Conservation (phyloP, 2,329 filamentous ascomycete genomes). For the Penicillium janthinellum region DNA sequence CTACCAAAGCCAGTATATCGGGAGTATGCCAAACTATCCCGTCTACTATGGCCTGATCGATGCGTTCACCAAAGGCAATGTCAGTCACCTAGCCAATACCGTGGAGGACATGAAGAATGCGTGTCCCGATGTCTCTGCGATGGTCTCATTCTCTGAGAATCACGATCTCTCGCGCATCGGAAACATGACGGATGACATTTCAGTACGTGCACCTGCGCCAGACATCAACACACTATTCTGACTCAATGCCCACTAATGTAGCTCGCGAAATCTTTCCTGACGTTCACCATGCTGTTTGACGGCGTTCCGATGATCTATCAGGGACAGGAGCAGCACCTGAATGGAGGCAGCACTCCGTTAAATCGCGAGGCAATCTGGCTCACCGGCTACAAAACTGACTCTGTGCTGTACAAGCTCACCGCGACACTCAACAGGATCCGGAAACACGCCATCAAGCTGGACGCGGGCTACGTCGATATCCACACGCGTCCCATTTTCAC, state of each 20-base stretch:
- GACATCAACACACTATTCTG: constrained; percentile 1
- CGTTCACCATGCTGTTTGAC: constrained; percentile 61
- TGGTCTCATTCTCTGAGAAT: constrained; percentile 61
- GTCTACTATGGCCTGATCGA: constrained; percentile 36
- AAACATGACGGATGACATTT: constrained; percentile 54
- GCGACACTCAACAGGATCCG: constrained; percentile 47
- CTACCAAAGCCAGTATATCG: constrained; percentile 46
- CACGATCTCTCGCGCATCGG: constrained; percentile 61
- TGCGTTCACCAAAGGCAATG: constrained; percentile 36
- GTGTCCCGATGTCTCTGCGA: constrained; percentile 47
- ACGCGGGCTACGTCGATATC: constrained; percentile 42
- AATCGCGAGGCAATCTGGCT: constrained; percentile 59
- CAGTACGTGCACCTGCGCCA: constrained; percentile 29
- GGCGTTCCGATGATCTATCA: constrained; percentile 51
- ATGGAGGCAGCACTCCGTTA: constrained; percentile 50
- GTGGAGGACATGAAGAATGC: constrained; percentile 27
- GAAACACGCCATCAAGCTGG: constrained; percentile 41
- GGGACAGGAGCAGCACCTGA: constrained; percentile 61
- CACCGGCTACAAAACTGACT: constrained; percentile 40
- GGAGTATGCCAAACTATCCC: constrained; percentile 51
- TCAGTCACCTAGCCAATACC: constrained; percentile 26
- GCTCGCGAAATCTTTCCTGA: constrained; percentile 62
- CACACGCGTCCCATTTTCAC: constrained; percentile 22
- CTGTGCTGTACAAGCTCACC: constrained; percentile 43
- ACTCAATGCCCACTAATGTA: constrained; percentile 5